Base-by-base conservation (phyloP, 2,329 filamentous ascomycete genomes). In the Tothia fuscella region DNA sequence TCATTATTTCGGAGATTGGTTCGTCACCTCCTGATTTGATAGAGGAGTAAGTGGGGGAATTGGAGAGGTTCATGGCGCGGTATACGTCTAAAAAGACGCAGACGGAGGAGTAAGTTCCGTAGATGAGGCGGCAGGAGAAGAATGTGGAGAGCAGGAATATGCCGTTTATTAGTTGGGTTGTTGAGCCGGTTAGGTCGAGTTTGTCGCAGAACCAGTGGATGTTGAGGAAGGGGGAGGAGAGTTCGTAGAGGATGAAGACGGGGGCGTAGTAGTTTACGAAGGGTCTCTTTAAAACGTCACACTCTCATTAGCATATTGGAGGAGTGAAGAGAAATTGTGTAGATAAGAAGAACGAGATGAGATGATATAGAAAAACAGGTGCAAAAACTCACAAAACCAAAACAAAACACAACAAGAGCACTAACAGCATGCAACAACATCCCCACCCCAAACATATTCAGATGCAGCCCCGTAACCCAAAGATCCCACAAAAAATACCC, bases 191-290 rank as follows among this genome's bases (percentile, higher is more conserved):
- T 70, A 86, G 78, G 53, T 76, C 72, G 45, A 89, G 66, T 66
- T 93, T 93, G 63, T 93, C 85, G 62, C 82, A 84, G 66, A 91
- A 91, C 85, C 85, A 93, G 67, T 93, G 85, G 56, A 89, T 74
- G 57, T 93, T 93, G 44, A 91, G 71, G 60, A 91, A 88, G 6
- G 84, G 83, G 4, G 80, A 82, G 20, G 82, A 88, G 29, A 93
- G 73, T 61, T 93, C 85, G 74, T 87, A 93, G 45, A 91, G 78
- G 53, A 93, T 84, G 61, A 93, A 93, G 46, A 76, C 76, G 43
- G 74, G 72, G 43, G 74, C 81, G 61, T 91, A 93, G 66, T 79
- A 88, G 65, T 89, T 88, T 49, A 88, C 71, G 54, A 89, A 88
- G 2, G 85, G 85, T 46, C 82, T 72, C 84, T 91, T 55, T 40